phyloP scores from a whole-genome alignment of 2,329 filamentous ascomycete genomes.

The Ophiocordyceps sinensis region DNA sequence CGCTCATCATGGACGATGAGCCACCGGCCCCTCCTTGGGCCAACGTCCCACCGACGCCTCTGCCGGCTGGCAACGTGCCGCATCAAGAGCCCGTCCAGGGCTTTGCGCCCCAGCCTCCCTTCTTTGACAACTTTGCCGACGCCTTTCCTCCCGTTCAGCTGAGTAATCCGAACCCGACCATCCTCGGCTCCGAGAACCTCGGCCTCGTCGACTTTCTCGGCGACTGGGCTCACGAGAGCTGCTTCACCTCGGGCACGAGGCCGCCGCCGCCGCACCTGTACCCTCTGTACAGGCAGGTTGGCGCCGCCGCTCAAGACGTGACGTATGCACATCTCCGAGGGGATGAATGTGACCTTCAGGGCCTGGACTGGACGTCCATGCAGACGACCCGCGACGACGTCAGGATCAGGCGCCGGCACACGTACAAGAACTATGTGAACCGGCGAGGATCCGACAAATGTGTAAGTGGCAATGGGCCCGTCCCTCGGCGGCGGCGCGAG shows the following conservation, averaged over 20 bases:
- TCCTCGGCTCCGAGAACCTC: slow-evolving; percentile 34
- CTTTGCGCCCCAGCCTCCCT: background rate
- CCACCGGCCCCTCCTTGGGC: background rate
- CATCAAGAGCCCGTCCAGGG: background rate
- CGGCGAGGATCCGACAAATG: slow-evolving; percentile 29
- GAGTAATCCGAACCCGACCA: slow-evolving; percentile 19
- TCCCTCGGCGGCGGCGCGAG: background rate
- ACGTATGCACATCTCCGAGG: slow-evolving; percentile 35
- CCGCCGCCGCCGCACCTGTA: slow-evolving; percentile 12
- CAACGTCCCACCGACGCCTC: background rate
- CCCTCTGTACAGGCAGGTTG: slow-evolving; percentile 17
- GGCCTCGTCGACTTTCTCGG: slow-evolving; percentile 34
- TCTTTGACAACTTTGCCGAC: background rate
- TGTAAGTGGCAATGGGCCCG: slow-evolving; percentile 22
- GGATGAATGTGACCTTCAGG: slow-evolving; percentile 42
- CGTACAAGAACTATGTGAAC: slow-evolving; percentile 46
- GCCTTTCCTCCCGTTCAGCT: slow-evolving; percentile 8
- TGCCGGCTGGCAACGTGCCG: too few relatives aligned
- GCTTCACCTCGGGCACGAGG: slow-evolving; percentile 10
- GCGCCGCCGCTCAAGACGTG: slow-evolving; percentile 9
- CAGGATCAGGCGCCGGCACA: slow-evolving; percentile 28
- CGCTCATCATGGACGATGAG: background rate
- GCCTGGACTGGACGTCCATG: slow-evolving; percentile 40
- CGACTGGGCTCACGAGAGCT: slow-evolving; percentile 27
- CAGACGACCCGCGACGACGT: slow-evolving; percentile 35